Conservation (phyloP, 2,329 filamentous ascomycete genomes). For the Diplodia sapinea region DNA sequence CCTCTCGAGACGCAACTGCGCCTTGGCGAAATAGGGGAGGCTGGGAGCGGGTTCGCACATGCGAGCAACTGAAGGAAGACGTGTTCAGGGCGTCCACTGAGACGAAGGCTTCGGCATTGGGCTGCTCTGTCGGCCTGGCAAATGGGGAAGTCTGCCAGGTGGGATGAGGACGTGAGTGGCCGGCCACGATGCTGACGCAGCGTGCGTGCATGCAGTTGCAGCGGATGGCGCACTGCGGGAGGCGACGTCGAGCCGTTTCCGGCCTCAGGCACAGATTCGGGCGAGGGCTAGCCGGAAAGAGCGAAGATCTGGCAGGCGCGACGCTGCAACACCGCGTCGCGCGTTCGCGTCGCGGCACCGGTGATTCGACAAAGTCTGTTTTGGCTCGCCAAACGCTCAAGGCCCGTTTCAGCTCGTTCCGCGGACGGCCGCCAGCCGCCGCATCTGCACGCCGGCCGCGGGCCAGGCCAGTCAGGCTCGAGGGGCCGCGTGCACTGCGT, state of each 20-base stretch:
- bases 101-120: background rate
- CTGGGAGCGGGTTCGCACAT: background rate
- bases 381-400: background rate
- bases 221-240: constrained; percentile 5
- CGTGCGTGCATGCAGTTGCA: constrained; percentile 5
- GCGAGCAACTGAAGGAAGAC: background rate
- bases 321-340: constrained; percentile 16
- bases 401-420: background rate
- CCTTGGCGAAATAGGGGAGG: background rate
- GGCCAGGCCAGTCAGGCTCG: background rate
- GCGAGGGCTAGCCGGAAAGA: background rate
- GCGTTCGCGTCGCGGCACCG: background rate
- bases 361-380: background rate
- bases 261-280: constrained; percentile 15
- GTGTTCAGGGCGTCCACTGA: constrained; percentile 1
- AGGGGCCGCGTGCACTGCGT: background rate
- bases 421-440: background rate
- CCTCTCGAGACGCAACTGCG: background rate
- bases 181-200: constrained; percentile 2
- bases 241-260: constrained; percentile 2
- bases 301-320: background rate
- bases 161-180: background rate
- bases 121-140: background rate
- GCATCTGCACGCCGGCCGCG: background rate
- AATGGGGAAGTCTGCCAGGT: constrained; percentile 1